Evolutionary conservation across 1,284 basidiomycete genomes (phyloP), one percentile per base, ranked within the genome.

Genomic region (Ustilago nuda): DNA sequence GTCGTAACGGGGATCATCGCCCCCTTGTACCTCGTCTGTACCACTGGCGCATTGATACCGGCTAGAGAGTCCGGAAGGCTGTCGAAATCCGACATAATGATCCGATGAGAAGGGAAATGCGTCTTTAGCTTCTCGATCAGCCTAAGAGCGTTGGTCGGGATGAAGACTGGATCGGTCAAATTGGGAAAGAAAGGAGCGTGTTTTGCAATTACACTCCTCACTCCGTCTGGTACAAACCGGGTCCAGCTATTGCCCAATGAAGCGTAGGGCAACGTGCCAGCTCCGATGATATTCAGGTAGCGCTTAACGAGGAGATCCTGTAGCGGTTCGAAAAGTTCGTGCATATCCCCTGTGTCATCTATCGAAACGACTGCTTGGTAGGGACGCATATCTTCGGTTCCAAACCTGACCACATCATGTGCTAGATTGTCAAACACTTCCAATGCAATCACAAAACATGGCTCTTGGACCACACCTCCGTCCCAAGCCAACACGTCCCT

Each of bases 361-460:
- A 98, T 90, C 11, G 92, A 90, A 13, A 99, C 92, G 23, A 94
- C 82, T 13, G 91, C 93, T 86, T 99, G 95, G 64, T 93, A 91
- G 0, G 96, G 94, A 78, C 91, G 88, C 61, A 84, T 43, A 91
- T 94, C 66, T 7, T 89, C 87, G 41, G 93, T 88, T 79, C 94
- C 92, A 83, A 97, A 98, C 36, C 96, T 92, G 51, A 99, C 89
- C 79, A 98, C 90, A 84, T 99, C 97, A 85, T 99, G 97, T 2
- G 95, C 91, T 74, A 99, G 94, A 86, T 99, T 99, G 87, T 99
- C 97, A 66, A 98, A 90, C 57, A 99, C 97, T 87, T 99, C 96
- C 88, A 98, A 90, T 2, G 95, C 95, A 37, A 99, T 86, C 78
- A 99, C 92, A 85, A 93, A 98, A 86, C 95, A 98, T 23, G 94